Percentiles rank a stretch among this genome's conserved stretches.
Evolutionary conservation across 306 rosid species (phyloP).

Genomic region (Carpinus viminea): DNA sequence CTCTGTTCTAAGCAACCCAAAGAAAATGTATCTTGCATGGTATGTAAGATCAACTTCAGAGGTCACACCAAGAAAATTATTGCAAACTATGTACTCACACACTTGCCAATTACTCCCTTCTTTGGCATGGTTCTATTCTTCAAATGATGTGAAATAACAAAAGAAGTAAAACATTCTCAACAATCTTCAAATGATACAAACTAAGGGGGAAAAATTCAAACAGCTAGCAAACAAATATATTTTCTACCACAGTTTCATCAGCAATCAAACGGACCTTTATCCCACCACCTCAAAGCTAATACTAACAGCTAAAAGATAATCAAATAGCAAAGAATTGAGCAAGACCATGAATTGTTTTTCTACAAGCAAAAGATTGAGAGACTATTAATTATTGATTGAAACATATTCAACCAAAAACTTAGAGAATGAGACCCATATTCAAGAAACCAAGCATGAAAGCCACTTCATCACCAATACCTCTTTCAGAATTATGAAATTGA

Average conservation of each 20-base stretch:
- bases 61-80: too few species aligned
- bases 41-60: too few species aligned
- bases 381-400: neutral
- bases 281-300: neutral
- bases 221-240: too few species aligned
- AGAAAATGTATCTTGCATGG: neutral
- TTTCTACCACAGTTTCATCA: neutral
- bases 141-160: too few species aligned
- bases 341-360: neutral
- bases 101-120: too few species aligned
- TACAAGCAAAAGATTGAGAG: neutral
- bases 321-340: neutral
- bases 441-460: neutral
- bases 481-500: neutral
- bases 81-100: too few species aligned
- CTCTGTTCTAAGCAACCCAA: neutral
- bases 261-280: neutral
- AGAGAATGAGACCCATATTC: neutral
- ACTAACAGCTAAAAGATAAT: neutral
- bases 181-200: too few species aligned
- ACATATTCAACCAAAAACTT: neutral
- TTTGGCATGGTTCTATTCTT: too few species aligned
- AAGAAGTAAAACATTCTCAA: too few species aligned
- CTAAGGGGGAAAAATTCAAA: too few species aligned
- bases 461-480: neutral